Evolutionary conservation across 129 eudicot genomes (phyloP).

Genomic region (Calendula officinalis): DNA sequence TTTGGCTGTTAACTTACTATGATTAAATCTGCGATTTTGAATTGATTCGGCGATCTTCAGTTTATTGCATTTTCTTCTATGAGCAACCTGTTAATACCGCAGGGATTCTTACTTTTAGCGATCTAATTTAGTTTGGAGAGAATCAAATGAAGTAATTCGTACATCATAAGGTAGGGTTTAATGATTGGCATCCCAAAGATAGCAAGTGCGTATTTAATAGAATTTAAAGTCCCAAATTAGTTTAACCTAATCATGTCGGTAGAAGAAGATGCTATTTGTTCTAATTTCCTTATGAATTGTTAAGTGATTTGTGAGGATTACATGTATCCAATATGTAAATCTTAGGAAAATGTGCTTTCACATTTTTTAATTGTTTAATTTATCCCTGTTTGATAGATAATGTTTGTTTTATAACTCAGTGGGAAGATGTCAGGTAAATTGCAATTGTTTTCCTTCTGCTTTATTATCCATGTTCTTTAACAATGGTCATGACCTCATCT

Average conservation of each 20-base stretch:
- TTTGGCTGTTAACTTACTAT: background rate
- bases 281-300: background rate
- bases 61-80: background rate
- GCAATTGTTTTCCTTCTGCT: slow-evolving; percentile 5
- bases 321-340: background rate
- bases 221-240: background rate
- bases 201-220: slow-evolving; percentile 12
- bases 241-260: slow-evolving; percentile 15
- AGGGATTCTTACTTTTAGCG: background rate
- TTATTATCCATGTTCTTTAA: background rate
- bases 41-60: too few relatives aligned
- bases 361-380: slow-evolving; percentile 3
- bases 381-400: background rate
- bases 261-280: slow-evolving; percentile 17
- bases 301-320: background rate
- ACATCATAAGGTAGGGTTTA: slow-evolving; percentile 14
- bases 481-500: background rate
- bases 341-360: slow-evolving; percentile 18
- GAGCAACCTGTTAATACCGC: slow-evolving; percentile 3
- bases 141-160: background rate
- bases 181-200: slow-evolving; percentile 10
- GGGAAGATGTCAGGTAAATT: slow-evolving; percentile 12
- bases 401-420: background rate
- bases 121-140: background rate
- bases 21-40: too few relatives aligned